These are phyloP conservation scores for Fusarium sp. DNA, from an alignment of 2,329 filamentous ascomycete species.

Conservation along the genomic window DNA sequence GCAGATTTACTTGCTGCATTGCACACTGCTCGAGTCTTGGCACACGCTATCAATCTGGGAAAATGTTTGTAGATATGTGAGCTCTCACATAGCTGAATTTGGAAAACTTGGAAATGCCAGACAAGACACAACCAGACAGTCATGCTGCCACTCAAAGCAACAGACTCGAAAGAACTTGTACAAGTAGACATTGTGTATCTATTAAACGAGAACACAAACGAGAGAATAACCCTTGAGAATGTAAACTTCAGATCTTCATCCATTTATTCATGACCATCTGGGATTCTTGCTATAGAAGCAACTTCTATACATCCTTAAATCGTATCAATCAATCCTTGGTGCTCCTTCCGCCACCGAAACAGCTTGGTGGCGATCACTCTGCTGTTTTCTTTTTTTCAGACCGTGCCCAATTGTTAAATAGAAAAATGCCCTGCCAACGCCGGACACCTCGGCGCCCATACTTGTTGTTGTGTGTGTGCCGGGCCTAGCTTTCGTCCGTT, in stretches of 20 bases:
- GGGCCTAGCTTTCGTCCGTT: slow-evolving; percentile 8
- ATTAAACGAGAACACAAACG: too few species aligned
- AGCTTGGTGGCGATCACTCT: slow-evolving; percentile 10
- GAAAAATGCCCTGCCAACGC: slow-evolving; percentile 42
- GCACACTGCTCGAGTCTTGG: too few species aligned
- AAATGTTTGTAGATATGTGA: too few species aligned
- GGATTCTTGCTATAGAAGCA: slow-evolving; percentile 31
- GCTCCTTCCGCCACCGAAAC: slow-evolving; percentile 18
- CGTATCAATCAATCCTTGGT: slow-evolving; percentile 25
- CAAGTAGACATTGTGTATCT: too few species aligned
- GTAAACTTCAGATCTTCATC: slow-evolving; percentile 16
- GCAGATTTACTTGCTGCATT: too few species aligned
- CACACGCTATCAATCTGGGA: too few species aligned
- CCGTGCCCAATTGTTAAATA: slow-evolving; percentile 39
- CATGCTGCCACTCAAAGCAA: too few species aligned
- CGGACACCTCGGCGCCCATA: slow-evolving; percentile 38
- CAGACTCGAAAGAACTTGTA: too few species aligned
- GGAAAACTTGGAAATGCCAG: too few species aligned
- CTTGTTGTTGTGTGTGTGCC: background rate
- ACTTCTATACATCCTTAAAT: slow-evolving; percentile 32
- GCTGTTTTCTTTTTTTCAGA: slow-evolving; percentile 29
- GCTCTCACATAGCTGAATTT: too few species aligned
- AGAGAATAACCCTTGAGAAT: too few species aligned
- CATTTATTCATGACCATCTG: slow-evolving; percentile 43
- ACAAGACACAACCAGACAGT: too few species aligned